phyloP scores from a whole-genome alignment of 441 rosid genomes.

The Macaranga tanarius region DNA sequence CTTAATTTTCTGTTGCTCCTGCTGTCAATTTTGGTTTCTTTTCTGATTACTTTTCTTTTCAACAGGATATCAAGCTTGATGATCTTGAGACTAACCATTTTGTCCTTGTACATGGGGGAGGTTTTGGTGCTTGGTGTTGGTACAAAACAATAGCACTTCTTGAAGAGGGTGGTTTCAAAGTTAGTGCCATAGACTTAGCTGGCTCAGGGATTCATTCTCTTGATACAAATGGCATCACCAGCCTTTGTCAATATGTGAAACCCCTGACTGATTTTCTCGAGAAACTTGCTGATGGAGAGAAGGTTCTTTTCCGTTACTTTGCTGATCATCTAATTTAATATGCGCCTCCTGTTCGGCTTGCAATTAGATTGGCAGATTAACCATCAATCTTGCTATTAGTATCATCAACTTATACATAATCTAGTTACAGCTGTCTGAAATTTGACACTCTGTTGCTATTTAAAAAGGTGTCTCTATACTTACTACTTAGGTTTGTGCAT shows the following conservation, averaged over 20 bases:
- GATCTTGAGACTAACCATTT: slow-evolving; percentile 80
- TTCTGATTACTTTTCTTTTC: slow-evolving; percentile 18
- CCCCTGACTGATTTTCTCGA: slow-evolving; percentile 76
- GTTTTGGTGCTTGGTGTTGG: slow-evolving; percentile 99
- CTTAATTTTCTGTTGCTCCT: neutral
- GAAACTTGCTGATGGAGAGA: slow-evolving; percentile 62
- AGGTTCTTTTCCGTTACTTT: slow-evolving; percentile 44
- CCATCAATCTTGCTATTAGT: neutral
- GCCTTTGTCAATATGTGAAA: slow-evolving; percentile 78
- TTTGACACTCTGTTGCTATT: neutral
- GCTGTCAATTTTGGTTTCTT: neutral
- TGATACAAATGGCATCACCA: slow-evolving; percentile 59
- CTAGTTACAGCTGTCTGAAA: neutral
- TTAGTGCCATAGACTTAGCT: slow-evolving; percentile 80
- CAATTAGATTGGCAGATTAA: neutral
- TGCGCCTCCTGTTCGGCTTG: slow-evolving; percentile 12
- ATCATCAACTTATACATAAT: neutral
- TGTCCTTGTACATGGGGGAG: slow-evolving; percentile 92
- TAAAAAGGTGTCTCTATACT: neutral
- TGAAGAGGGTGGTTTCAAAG: slow-evolving; percentile 81
- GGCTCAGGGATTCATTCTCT: slow-evolving; percentile 85
- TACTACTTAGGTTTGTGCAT: neutral
- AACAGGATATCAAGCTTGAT: slow-evolving; percentile 64
- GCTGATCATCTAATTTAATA: neutral
- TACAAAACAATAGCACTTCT: slow-evolving; percentile 89